Base-by-base conservation (phyloP, 2,329 filamentous ascomycete genomes). In the Helotiales sp. region DNA sequence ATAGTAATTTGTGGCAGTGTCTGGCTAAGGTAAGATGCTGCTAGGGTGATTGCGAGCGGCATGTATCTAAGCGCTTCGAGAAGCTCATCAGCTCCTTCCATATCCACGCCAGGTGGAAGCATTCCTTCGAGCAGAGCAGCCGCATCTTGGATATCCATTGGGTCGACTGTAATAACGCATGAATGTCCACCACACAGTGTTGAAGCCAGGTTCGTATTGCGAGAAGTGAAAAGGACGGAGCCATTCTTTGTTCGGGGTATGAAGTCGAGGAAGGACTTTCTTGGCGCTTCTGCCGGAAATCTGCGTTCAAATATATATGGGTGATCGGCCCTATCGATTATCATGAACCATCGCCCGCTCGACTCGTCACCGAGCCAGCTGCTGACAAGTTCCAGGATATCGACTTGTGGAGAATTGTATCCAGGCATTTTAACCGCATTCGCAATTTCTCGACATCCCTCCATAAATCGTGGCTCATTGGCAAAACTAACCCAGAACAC, bases 401-500 rank as follows among this genome's bases (percentile, higher is more conserved):
- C 38, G 15, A 30, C 53, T 12, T 58, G 44, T 30, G 55, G 59
- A 46, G 55, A 42, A 9, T 63, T 34, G 12, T 40, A 10, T 19
- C 40, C 55, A 2, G 55, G 55, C 12, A 65, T 29, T 27, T 50
- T 36, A 5, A 63, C 19, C 40, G 31, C 29, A 2, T 34, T 31
- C 5, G 61, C 63, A 51, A 65, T 65, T 15, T 33, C 7, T 52
- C 15, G 33, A 51, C 61, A 65, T 7, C 30, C 55, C 47, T 58
- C 48, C 27, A 58, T 48, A 52, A 65, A 65, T 34, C 57, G 19
- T 2, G 33, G 49, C 12, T 19, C 25, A 10, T 38, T 57, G 24
- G 48, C 53, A 2, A 44, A 36, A 33, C 60, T 36, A 10, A 75
- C 62, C 73, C 70, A 76, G 50, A 75, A 74, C 12, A 75, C 59